These are phyloP conservation scores for Fusarium pseudoanthophilum DNA, from an alignment of 2,329 filamentous ascomycete genomes.

Conservation along the genomic window DNA sequence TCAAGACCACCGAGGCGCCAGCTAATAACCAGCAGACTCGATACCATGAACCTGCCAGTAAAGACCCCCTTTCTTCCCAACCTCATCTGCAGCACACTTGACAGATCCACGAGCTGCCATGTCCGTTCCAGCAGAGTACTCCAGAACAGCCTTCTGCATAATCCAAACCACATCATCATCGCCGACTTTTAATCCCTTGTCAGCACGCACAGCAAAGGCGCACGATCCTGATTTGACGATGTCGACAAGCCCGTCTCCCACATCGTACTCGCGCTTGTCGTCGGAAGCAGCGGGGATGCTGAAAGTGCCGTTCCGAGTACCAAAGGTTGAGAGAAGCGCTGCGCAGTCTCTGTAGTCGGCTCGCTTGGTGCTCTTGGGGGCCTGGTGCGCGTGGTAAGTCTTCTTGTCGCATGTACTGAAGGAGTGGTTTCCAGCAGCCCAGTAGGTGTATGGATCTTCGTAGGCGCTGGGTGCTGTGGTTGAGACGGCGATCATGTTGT, in stretches of 20 bases:
- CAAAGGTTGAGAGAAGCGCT: slow-evolving; percentile 47
- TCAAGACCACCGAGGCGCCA: slow-evolving; percentile 10
- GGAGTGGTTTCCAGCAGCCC: slow-evolving; percentile 39
- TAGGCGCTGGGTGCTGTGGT: slow-evolving; percentile 16
- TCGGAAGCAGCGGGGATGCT: slow-evolving; percentile 28
- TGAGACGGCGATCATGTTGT: slow-evolving; percentile 33
- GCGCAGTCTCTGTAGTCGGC: slow-evolving; percentile 49
- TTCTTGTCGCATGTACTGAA: slow-evolving; percentile 44
- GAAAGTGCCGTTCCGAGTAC: slow-evolving; percentile 47
- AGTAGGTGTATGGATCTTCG: slow-evolving; percentile 36
- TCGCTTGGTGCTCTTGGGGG: slow-evolving; percentile 29
- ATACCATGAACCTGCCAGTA: slow-evolving; percentile 36
- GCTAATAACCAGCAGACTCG: not conserved
- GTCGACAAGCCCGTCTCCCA: slow-evolving; percentile 31
- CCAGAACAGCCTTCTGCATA: slow-evolving; percentile 24
- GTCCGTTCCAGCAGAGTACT: slow-evolving; percentile 29
- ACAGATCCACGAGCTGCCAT: slow-evolving; percentile 30
- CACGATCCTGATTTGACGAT: slow-evolving; percentile 44
- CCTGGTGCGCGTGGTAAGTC: slow-evolving; percentile 34
- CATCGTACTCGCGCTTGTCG: slow-evolving; percentile 20
- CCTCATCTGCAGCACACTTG: slow-evolving; percentile 18
- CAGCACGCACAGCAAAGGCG: slow-evolving; percentile 42
- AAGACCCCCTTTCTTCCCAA: slow-evolving; percentile 18
- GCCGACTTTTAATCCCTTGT: slow-evolving; percentile 20
- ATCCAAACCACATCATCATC: slow-evolving; percentile 32